Percentiles rank a stretch among this genome's conserved stretches.
These are phyloP conservation scores for Puccinia triticina DNA, from an alignment of 1,284 basidiomycete genomes.

Conservation along the genomic window DNA sequence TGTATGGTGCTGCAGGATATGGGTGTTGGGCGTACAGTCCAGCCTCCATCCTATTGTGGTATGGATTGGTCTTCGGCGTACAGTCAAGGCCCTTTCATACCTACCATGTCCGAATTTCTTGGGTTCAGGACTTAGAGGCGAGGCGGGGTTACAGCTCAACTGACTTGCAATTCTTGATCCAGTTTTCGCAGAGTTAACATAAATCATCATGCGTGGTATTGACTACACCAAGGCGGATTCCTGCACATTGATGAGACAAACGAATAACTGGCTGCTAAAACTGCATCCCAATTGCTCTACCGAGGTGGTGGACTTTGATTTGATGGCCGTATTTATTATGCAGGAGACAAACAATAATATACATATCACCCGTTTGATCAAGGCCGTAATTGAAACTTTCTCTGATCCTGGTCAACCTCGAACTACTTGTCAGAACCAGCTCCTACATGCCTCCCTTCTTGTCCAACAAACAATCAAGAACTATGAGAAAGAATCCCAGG, in stretches of 20 bases:
- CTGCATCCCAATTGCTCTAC: not conserved
- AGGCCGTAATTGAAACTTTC: not conserved
- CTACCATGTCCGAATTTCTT: too few relatives aligned
- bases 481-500: not conserved
- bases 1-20: not conserved
- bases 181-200: too few relatives aligned
- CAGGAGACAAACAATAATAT: not conserved
- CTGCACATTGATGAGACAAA: not conserved
- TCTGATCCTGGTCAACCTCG: not conserved
- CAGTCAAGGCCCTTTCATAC: not conserved
- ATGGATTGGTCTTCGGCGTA: not conserved
- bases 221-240: not conserved
- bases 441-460: not conserved
- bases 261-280: not conserved
- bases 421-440: not conserved
- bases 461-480: not conserved
- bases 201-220: not conserved
- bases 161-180: not conserved
- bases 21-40: not conserved
- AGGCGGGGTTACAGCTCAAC: not conserved
- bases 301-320: not conserved
- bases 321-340: not conserved
- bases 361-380: not conserved
- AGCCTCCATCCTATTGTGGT: not conserved
- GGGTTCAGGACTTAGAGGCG: not conserved